Evolutionary conservation across 2,329 filamentous ascomycete genomes (phyloP).

Genomic region (Xylaria sp.): DNA sequence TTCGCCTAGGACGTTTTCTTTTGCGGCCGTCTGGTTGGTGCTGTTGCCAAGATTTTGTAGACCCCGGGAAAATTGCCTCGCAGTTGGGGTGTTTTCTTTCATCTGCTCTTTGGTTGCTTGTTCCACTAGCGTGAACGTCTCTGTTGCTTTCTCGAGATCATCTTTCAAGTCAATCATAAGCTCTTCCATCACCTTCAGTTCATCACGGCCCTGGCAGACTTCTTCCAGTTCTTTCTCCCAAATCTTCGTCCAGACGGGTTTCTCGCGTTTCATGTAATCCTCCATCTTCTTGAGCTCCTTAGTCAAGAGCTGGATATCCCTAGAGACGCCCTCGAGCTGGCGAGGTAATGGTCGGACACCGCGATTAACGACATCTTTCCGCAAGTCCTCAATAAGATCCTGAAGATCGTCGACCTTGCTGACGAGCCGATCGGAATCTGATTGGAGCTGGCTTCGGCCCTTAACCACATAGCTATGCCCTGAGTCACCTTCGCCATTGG

Average conservation of each 20-base stretch:
- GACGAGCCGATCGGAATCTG: slow-evolving; percentile 91
- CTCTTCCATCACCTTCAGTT: slow-evolving; percentile 96
- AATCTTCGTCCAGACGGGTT: slow-evolving; percentile 98
- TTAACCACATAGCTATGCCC: slow-evolving; percentile 86
- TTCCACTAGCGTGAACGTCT: slow-evolving; percentile 95
- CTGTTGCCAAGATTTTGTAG: slow-evolving; percentile 65
- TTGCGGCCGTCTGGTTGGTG: slow-evolving; percentile 80
- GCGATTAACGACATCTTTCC: slow-evolving; percentile 94
- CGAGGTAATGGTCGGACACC: slow-evolving; percentile 91
- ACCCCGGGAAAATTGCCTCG: slow-evolving; percentile 65
- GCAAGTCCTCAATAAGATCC: slow-evolving; percentile 93
- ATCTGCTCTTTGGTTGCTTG: slow-evolving; percentile 98
- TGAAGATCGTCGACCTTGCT: slow-evolving; percentile 96
- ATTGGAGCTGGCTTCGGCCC: slow-evolving; percentile 86
- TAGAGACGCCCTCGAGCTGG: slow-evolving; percentile 88
- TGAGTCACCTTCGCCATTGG: slow-evolving; percentile 78
- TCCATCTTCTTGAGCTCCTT: slow-evolving; percentile 94
- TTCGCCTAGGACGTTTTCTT: slow-evolving; percentile 91
- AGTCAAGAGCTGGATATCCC: slow-evolving; percentile 83
- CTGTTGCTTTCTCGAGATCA: slow-evolving; percentile 91
- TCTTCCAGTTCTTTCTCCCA: slow-evolving; percentile 98
- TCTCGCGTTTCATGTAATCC: slow-evolving; percentile 89
- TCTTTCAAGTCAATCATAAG: slow-evolving; percentile 91
- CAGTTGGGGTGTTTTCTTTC: slow-evolving; percentile 72
- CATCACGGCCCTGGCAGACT: slow-evolving; percentile 93